Base-by-base conservation (phyloP, 2,329 filamentous ascomycete genomes). In the Huntiella omanensis region DNA sequence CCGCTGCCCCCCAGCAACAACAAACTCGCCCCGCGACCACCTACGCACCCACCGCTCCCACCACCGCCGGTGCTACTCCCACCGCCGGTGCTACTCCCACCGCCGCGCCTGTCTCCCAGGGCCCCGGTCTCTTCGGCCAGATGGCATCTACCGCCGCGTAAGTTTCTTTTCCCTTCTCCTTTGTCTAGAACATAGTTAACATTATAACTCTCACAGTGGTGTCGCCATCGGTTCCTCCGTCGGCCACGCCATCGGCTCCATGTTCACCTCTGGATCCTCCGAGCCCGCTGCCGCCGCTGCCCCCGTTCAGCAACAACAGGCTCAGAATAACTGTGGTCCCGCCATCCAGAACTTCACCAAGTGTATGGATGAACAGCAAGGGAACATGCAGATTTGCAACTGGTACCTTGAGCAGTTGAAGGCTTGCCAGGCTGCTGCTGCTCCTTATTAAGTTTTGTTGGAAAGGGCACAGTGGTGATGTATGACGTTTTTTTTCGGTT, bases 131-230 rank as follows among this genome's bases (percentile, higher is more conserved):
- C 8, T 85, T 98, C 55, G 88, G 85, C 50, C 85, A 96, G 71
- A 95, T 98, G 83, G 91, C 91, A 54, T 86, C 80, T 60, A 98
- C 91, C 49, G 91, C 91, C 62, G 91, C 91, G 88, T 96, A 80
- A 69, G 86, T 78, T 10, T 15, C 45, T n/a, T 42, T 28, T 28
- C 1, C 22, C 22, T 28, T 10, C 8, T 2, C 7, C 2, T n/a
- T n/a, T 4, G 3, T 42, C 10, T 8, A 8, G 8, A 3, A 28
- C 6, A 10, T 42, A 45, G 38, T 16, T 16, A 15, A n/a, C 36
- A 37, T 34, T 41, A 4, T 17, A 16, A 4, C 61, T 51, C 6
- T 43, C 49, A 55, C 56, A 96, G 88, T 60, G 91, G 91, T 77
- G 91, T 96, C 58, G 91, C 91, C 56, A 80, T 96, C 61, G 91